Conservation (phyloP, 768 basidiomycete genomes). For the Mycena sanguinolenta region DNA sequence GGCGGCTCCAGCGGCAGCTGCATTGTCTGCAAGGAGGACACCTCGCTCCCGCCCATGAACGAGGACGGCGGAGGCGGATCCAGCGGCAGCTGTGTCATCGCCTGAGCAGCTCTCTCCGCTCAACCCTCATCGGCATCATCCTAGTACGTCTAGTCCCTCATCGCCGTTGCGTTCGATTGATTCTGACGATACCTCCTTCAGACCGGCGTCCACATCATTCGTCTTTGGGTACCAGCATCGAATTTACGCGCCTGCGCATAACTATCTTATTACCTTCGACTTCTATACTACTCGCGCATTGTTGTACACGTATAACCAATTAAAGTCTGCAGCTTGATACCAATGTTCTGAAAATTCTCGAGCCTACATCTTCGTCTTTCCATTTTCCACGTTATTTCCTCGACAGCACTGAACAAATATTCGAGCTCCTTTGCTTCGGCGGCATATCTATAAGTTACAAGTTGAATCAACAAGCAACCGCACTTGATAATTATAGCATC, state of each 20-base stretch:
- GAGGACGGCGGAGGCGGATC: conserved; percentile 19
- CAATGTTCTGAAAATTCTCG: background rate
- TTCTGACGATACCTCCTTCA: background rate
- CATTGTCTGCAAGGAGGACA: conserved; percentile 30
- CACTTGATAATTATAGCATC: too few species aligned
- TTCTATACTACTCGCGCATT: conserved; percentile 20
- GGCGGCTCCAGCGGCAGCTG: conserved; percentile 8
- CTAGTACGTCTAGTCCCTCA: background rate
- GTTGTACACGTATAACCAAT: conserved; percentile 13
- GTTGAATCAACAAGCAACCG: conserved; percentile 68
- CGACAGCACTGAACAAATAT: too few species aligned
- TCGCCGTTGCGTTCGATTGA: background rate
- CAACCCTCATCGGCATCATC: conserved; percentile 10
- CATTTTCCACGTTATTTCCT: too few species aligned
- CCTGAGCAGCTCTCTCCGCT: conserved; percentile 3
- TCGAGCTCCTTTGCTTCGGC: too few species aligned
- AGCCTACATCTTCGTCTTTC: too few species aligned
- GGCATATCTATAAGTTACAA: too few species aligned
- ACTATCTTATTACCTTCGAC: conserved; percentile 27
- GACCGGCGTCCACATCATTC: conserved; percentile 16
- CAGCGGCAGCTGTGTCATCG: conserved; percentile 28
- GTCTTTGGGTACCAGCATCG: background rate
- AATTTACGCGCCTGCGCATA: conserved; percentile 19
- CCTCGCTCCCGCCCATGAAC: conserved; percentile 25
- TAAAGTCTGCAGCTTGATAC: conserved; percentile 7